Evolutionary conservation across 306 rosid genomes (phyloP), one percentile per base, ranked within the genome.

Genomic region (Castanea sativa): DNA sequence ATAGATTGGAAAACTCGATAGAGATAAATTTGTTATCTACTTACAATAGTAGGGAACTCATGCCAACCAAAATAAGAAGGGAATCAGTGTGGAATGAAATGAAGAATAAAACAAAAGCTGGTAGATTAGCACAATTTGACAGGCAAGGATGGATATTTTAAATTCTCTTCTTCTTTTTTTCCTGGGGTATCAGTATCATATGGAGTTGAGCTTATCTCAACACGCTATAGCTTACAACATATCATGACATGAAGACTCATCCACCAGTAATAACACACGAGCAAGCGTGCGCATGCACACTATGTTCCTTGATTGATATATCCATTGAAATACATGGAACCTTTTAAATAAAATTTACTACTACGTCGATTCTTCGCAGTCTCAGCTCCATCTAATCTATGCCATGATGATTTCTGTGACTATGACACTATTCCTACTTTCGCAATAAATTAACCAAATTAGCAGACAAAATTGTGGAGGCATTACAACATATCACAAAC

Each of bases 391-490:
- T 63, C 32, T 6, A 63, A 29, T 63, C 20, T 29, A 63, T 59
- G 14, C 27, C 65, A 8, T 1, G 30, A 20, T n/a, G 29, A 20
- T 63, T n/a, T 14, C 69, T 6, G 20, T 12, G 15, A 33, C 69
- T 63, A 27, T 63, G 20, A 15, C 4, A 15, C 41, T 63, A 61
- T 61, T 61, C 68, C 35, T 61, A 63, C 16, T 15, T 6, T 18
- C 21, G 16, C 53, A 11, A 49, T 20, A 55, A 55, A 23, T 8
- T 4, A 32, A 65, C 74, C 56, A 53, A 73, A 73, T 52, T 61
- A n/a, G 51, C 53, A 20, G 20, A 21, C 74, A 73, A 80, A 80
- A 79, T 79, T 49, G 5, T 49, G 74, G 14, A 25, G 59, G 51
- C 38, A 63, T 63, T 63, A 63, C 20, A 21, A 3, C 13, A 59